phyloP scores from a whole-genome alignment of 2,329 filamentous ascomycete genomes.

The Fusarium pseudoanthophilum region DNA sequence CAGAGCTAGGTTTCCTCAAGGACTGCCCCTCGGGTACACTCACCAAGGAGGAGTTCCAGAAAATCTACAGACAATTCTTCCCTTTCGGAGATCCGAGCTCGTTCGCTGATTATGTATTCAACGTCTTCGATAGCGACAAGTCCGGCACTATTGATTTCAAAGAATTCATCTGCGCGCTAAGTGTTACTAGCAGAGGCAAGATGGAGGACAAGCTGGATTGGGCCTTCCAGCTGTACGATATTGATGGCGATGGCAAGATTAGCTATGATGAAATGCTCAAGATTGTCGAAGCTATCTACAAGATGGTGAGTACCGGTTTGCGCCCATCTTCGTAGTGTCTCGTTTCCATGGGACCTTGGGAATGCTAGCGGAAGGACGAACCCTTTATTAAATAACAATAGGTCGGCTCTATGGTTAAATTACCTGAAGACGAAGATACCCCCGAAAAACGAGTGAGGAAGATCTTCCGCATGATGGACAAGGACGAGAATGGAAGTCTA shows the following conservation, averaged over 20 bases:
- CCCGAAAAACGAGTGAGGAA: slow-evolving; percentile 98
- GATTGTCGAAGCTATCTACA: slow-evolving; percentile 99
- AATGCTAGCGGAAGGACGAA: not conserved
- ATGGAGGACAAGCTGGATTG: slow-evolving; percentile 99
- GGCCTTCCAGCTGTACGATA: slow-evolving; percentile 99
- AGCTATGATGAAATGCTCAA: slow-evolving; percentile 99
- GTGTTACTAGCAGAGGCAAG: slow-evolving; percentile 95
- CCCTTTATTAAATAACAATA: slow-evolving; percentile 51
- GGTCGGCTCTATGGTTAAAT: slow-evolving; percentile 99
- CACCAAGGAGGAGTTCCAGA: slow-evolving; percentile 98
- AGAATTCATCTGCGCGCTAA: slow-evolving; percentile 98
- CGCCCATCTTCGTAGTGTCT: not conserved
- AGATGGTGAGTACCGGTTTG: slow-evolving; percentile 77
- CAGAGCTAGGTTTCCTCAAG: slow-evolving; percentile 85
- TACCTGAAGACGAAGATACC: slow-evolving; percentile 98
- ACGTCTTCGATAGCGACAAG: slow-evolving; percentile 97
- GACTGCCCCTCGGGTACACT: slow-evolving; percentile 97
- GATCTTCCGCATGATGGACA: slow-evolving; percentile 99
- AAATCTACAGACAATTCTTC: slow-evolving; percentile 99
- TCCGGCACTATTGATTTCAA: slow-evolving; percentile 99
- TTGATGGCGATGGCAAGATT: slow-evolving; percentile 98
- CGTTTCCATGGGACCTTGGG: not conserved
- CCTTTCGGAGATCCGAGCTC: slow-evolving; percentile 97
- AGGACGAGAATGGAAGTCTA: slow-evolving; percentile 97
- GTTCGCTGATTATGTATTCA: slow-evolving; percentile 99